A percentile compares a stretch with the other conserved stretches of the same genome.
Evolutionary conservation across 768 basidiomycete genomes (phyloP).

Genomic region (Suillus cothurnatus): DNA sequence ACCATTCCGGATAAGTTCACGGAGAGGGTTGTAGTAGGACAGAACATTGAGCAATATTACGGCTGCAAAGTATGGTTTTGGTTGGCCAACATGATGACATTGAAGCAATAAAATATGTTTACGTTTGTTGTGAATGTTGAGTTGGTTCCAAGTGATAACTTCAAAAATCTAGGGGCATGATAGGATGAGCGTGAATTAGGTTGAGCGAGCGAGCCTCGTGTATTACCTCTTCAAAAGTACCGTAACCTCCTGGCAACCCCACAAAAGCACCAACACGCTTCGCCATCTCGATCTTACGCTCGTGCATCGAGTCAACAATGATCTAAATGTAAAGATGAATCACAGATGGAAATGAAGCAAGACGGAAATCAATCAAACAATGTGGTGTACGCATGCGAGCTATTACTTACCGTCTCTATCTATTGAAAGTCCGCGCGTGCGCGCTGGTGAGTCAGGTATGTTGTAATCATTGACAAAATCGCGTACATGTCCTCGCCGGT

Average conservation of each 20-base stretch:
- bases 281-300: constrained; percentile 93
- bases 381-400: constrained; percentile 11
- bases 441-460: constrained; percentile 16
- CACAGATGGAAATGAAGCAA: not conserved
- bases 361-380: constrained; percentile 2
- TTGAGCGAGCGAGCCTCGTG: not conserved
- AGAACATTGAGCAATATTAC: constrained; percentile 87
- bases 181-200: not conserved
- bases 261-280: constrained; percentile 78
- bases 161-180: constrained; percentile 66
- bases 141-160: constrained; percentile 92
- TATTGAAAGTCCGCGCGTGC: constrained; percentile 7
- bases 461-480: constrained; percentile 5
- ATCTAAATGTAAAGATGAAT: constrained; percentile 42
- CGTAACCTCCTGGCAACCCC: constrained; percentile 90
- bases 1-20: constrained; percentile 67
- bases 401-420: constrained; percentile 35
- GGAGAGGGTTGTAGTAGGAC: constrained; percentile 83
- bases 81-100: not conserved
- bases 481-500: constrained; percentile 38
- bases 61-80: constrained; percentile 43
- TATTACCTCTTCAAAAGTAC: constrained; percentile 87
- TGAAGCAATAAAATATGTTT: constrained; percentile 13
- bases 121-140: constrained; percentile 88
- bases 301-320: constrained; percentile 81